Percentiles rank a stretch among this genome's conserved stretches.
Conservation (phyloP, 352 stramenopile genomes). For the Globisporangium camurandrum region DNA sequence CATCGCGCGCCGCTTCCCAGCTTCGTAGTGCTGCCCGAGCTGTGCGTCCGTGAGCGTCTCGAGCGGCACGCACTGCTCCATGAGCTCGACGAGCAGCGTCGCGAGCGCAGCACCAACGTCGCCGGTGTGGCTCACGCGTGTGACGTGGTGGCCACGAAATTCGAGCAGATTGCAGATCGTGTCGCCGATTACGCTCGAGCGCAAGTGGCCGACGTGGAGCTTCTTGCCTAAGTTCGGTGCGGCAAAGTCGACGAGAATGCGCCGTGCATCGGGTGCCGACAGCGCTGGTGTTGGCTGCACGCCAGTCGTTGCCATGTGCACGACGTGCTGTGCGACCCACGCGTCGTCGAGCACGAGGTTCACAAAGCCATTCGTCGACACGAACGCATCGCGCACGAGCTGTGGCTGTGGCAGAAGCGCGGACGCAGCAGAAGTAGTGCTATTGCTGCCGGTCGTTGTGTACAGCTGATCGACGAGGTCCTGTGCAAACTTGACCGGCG, state of each 20-base stretch:
- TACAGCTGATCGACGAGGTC: conserved; percentile 20
- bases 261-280: conserved; percentile 51
- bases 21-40: conserved; percentile 62
- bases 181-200: conserved; percentile 89
- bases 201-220: conserved; percentile 85
- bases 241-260: conserved; percentile 78
- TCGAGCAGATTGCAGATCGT: conserved; percentile 86
- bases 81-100: conserved; percentile 65
- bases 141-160: conserved; percentile 79
- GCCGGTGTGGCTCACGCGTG: conserved; percentile 80
- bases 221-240: conserved; percentile 87
- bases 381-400: conserved; percentile 36
- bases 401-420: not conserved
- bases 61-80: conserved; percentile 39
- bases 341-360: conserved; percentile 65
- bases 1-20: conserved; percentile 41
- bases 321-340: conserved; percentile 55
- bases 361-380: conserved; percentile 65
- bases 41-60: conserved; percentile 48
- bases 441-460: too few relatives aligned
- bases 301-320: conserved; percentile 64
- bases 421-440: not conserved
- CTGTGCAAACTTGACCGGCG: conserved; percentile 33
- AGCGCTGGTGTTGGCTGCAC: conserved; percentile 73
- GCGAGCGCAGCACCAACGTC: conserved; percentile 78